phyloP scores from a whole-genome alignment of 192 early-diverging fungal species.

The Backusella tuberculispora region DNA sequence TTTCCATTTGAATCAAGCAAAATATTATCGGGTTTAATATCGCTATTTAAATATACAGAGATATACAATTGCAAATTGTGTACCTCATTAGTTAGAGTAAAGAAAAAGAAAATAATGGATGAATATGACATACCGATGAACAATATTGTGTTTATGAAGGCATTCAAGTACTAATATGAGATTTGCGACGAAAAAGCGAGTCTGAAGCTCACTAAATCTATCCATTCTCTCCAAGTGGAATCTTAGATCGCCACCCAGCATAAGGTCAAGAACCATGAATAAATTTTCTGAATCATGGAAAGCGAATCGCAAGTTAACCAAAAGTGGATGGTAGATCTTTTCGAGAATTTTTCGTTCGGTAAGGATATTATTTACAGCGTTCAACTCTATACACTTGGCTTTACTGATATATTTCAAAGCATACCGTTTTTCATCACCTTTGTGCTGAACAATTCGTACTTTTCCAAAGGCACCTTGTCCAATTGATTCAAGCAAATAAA shows the following conservation, averaged over 20 bases:
- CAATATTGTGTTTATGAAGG: conserved; percentile 68
- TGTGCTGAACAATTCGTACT: conserved; percentile 93
- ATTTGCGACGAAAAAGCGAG: conserved; percentile 73
- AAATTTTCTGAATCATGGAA: conserved; percentile 94
- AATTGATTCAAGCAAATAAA: conserved; percentile 85
- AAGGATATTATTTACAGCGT: conserved; percentile 87
- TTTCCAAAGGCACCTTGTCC: conserved; percentile 96
- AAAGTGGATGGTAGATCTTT: conserved; percentile 80
- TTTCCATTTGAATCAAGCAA: conserved; percentile 77
- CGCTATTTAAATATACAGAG: conserved; percentile 44
- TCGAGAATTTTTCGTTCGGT: conserved; percentile 88
- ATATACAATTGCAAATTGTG: conserved; percentile 6
- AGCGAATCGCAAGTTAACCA: conserved; percentile 90
- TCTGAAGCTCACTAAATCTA: conserved; percentile 63
- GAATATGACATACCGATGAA: conserved; percentile 57
- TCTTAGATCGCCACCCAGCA: conserved; percentile 92
- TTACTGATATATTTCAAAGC: conserved; percentile 98
- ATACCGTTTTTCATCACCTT: conserved; percentile 73
- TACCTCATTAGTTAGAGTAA: background rate
- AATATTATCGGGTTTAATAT: conserved; percentile 87
- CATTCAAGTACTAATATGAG: conserved; percentile 65
- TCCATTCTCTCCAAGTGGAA: conserved; percentile 82
- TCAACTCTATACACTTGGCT: conserved; percentile 85
- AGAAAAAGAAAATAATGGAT: background rate
- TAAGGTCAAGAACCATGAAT: conserved; percentile 93